Evolutionary conservation across 371 early-diverging fungal species (phyloP).

Genomic region (Chytridium lagenaria): DNA sequence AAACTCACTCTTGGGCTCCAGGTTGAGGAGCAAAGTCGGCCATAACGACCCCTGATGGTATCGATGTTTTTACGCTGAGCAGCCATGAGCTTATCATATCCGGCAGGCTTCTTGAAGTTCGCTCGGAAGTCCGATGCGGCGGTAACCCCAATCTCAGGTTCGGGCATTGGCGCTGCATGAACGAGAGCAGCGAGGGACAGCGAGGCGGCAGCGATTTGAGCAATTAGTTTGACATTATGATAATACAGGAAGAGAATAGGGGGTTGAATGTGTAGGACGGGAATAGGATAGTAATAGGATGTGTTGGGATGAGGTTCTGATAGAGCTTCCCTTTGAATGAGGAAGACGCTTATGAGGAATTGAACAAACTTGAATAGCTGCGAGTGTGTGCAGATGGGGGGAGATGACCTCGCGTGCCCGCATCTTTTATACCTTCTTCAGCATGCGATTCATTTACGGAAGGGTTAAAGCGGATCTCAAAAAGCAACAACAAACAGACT

Average conservation of each 20-base stretch:
- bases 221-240: background rate
- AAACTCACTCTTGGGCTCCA: background rate
- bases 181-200: background rate
- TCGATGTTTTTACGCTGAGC: background rate
- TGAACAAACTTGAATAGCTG: too few species aligned
- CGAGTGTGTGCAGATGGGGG: background rate
- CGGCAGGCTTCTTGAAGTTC: background rate
- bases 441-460: too few species aligned
- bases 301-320: too few species aligned
- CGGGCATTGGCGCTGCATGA: constrained; percentile 4
- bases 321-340: too few species aligned
- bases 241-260: background rate
- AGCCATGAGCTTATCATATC: constrained; percentile 10
- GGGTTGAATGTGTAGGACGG: too few species aligned
- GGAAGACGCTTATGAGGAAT: too few species aligned
- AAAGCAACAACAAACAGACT: too few species aligned
- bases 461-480: too few species aligned
- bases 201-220: background rate
- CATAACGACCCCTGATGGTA: background rate
- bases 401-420: background rate
- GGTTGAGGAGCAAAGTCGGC: background rate
- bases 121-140: background rate
- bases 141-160: background rate
- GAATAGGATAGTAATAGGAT: too few species aligned
- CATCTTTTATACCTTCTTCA: too few species aligned